Base-by-base conservation (phyloP, 495 filamentous ascomycete species). In the Jackrogersella minutella region DNA sequence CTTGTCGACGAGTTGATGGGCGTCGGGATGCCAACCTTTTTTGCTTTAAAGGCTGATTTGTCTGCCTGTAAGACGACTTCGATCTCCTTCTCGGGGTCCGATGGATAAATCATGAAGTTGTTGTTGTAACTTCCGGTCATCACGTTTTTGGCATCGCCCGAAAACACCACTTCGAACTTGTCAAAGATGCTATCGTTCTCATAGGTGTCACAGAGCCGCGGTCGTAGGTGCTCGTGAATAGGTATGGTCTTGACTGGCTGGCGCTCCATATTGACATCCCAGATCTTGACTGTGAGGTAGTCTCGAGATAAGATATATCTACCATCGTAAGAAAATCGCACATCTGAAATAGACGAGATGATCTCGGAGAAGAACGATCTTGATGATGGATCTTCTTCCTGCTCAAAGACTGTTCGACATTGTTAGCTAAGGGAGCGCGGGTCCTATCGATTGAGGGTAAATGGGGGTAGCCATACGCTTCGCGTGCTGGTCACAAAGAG, bases 81-180 rank as follows among this genome's bases (percentile, higher is more conserved):
- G 5, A 94, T 93, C 73, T 99, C 96, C 79, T 94, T 93, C 64
- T 92, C 90, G 5, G 93, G 91, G 69, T 97, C 93, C 30, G 93
- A 95, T 0, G 95, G 95, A 78, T 99, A 99, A 70, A 99, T 99
- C 95, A 99, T 99, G 84, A 99, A 99, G 80, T 99, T 99, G 80
- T 99, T 99, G 86, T 99, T 99, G 83, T 99, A 99, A 75, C 92
- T 96, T 68, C 95, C 95, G 5, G 95, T 99, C 95, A 99, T 99
- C 60, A 98, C 95, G 72, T 99, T 97, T 82, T 96, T 94, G 7
- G 93, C 93, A 77, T 98, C 95, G 13, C 95, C 95, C 2, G 94
- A 97, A 79, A 99, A 98, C 36, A 98, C 96, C 58, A 99, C 95
- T 80, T 99, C 95, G 67, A 99, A 99, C 77, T 99, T 99, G 84